A percentile compares a stretch with the other conserved stretches of the same genome.
phyloP scores from a whole-genome alignment of 2,329 filamentous ascomycete genomes.

The Colletotrichum sublineola region DNA sequence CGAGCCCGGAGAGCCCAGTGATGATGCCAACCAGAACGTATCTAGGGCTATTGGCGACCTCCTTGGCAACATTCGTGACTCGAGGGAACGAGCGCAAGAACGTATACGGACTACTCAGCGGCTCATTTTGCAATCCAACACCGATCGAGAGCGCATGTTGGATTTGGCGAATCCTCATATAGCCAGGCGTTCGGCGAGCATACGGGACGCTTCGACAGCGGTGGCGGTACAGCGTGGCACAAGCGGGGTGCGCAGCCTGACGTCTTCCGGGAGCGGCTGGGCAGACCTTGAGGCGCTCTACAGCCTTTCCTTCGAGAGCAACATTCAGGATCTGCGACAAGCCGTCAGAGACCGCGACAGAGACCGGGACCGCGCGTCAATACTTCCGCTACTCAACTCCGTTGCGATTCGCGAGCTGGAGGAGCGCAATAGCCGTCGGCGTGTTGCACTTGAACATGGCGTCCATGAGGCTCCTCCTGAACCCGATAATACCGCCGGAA shows the following conservation, averaged over 20 bases:
- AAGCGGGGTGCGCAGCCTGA: slow-evolving; percentile 22
- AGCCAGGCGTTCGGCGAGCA: slow-evolving; percentile 29
- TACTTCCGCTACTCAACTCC: slow-evolving; percentile 55
- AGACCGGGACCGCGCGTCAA: slow-evolving; percentile 51
- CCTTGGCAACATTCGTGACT: slow-evolving; percentile 55
- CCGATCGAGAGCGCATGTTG: slow-evolving; percentile 33
- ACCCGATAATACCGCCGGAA: slow-evolving; percentile 70
- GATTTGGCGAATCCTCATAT: slow-evolving; percentile 27
- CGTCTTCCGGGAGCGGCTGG: slow-evolving; percentile 50
- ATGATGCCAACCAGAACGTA: slow-evolving; percentile 48
- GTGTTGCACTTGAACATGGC: slow-evolving; percentile 53
- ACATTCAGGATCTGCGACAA: slow-evolving; percentile 47
- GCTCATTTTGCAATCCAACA: slow-evolving; percentile 43
- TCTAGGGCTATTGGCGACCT: slow-evolving; percentile 56
- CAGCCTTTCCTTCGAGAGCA: slow-evolving; percentile 50
- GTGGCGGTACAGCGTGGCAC: slow-evolving; percentile 16
- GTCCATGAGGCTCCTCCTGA: slow-evolving; percentile 60
- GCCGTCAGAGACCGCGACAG: slow-evolving; percentile 49
- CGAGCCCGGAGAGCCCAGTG: slow-evolving; percentile 9
- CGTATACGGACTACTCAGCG: slow-evolving; percentile 53
- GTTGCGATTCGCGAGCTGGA: slow-evolving; percentile 50
- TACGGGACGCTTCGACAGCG: slow-evolving; percentile 24
- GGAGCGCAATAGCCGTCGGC: slow-evolving; percentile 46
- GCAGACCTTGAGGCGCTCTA: slow-evolving; percentile 60
- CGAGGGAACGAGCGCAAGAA: slow-evolving; percentile 52